Evolutionary conservation across 1,284 basidiomycete species (phyloP).

Genomic region (Gymnopus androsaceus): DNA sequence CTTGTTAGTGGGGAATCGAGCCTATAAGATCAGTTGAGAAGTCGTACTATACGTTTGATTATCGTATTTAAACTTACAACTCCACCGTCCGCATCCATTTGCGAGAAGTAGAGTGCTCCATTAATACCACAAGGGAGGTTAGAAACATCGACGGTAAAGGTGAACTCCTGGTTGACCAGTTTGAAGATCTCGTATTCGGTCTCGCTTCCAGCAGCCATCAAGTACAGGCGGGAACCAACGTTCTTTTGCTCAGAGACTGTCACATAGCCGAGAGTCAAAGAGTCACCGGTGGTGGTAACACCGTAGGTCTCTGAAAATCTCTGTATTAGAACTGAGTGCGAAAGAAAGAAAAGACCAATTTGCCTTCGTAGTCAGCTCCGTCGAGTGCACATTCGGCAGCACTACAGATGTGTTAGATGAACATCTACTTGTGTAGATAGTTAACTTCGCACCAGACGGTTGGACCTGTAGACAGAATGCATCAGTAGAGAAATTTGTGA

Average conservation of each 20-base stretch:
- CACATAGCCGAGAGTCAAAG: conserved; percentile 54
- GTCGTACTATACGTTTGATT: not conserved
- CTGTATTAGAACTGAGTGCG: not conserved
- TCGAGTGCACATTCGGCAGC: conserved; percentile 57
- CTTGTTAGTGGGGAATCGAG: conserved; percentile 40
- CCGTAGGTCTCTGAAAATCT: conserved; percentile 35
- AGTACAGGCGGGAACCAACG: conserved; percentile 56
- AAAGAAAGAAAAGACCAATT: not conserved
- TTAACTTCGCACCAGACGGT: too few relatives aligned
- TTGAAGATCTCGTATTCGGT: conserved; percentile 53
- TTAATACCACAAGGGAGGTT: conserved; percentile 59
- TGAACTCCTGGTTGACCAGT: conserved; percentile 42
- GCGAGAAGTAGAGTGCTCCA: conserved; percentile 50
- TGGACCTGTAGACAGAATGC: conserved; percentile 26
- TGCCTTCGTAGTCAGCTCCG: conserved; percentile 51
- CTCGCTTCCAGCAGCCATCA: conserved; percentile 40
- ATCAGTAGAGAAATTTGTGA: not conserved
- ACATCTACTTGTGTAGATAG: too few relatives aligned
- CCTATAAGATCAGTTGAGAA: not conserved
- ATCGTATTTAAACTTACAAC: conserved; percentile 27
- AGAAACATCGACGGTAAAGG: conserved; percentile 59
- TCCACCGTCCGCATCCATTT: conserved; percentile 56
- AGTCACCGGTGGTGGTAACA: conserved; percentile 46
- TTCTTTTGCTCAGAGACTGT: conserved; percentile 37
- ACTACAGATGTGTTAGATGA: too few relatives aligned